phyloP scores from a whole-genome alignment of 331 rosid species.

The Spiraea crenata region DNA sequence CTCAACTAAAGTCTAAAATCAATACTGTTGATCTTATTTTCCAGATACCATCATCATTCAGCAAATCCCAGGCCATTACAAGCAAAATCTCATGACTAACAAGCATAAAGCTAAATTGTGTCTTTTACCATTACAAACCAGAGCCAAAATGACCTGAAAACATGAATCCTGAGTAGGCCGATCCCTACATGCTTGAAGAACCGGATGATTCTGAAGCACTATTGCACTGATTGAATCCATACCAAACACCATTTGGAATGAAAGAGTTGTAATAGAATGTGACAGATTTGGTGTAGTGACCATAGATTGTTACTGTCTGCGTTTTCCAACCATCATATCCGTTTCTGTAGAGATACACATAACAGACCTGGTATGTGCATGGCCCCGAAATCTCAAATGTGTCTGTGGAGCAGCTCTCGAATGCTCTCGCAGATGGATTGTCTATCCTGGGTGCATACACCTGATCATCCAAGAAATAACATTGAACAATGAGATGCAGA shows the following conservation, averaged over 20 bases:
- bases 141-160: neutral
- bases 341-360: slow-evolving; percentile 57
- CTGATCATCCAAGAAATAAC: slow-evolving; percentile 31
- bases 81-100: neutral
- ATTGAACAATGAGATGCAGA: neutral
- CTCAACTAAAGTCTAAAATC: neutral
- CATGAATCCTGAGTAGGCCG: neutral
- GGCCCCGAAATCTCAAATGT: slow-evolving; percentile 59
- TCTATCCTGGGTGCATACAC: slow-evolving; percentile 74
- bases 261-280: slow-evolving; percentile 44
- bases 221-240: slow-evolving; percentile 61
- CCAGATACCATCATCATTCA: neutral
- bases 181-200: neutral
- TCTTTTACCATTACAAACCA: neutral
- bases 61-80: neutral
- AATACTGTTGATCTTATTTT: neutral
- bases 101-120: neutral
- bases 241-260: slow-evolving; percentile 63
- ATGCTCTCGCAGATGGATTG: slow-evolving; percentile 53
- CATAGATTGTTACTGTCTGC: slow-evolving; percentile 52
- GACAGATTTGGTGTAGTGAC: slow-evolving; percentile 31
- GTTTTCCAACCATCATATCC: slow-evolving; percentile 86
- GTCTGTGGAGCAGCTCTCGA: slow-evolving; percentile 65
- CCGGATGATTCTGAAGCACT: slow-evolving; percentile 28
- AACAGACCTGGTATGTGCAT: slow-evolving; percentile 60